phyloP scores from a whole-genome alignment of 2,329 filamentous ascomycete genomes.

The Diaporthe destruens region DNA sequence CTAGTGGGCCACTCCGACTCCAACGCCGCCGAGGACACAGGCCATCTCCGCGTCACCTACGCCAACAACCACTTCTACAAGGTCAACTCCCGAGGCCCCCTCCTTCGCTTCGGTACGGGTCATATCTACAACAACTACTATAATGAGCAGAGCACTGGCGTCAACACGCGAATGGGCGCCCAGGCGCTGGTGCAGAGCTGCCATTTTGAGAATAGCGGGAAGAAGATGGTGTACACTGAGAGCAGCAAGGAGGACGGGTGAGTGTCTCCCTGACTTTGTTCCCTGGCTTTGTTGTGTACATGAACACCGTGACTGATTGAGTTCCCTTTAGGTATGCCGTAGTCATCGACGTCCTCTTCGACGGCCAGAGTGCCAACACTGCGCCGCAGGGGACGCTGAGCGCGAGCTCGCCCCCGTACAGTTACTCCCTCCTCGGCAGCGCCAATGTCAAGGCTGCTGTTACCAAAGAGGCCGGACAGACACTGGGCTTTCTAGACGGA shows the following conservation, averaged over 20 bases:
- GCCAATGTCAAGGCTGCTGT: constrained; percentile 19
- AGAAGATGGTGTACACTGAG: constrained; percentile 21
- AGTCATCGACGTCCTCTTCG: constrained; percentile 14
- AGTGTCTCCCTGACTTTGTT: background rate
- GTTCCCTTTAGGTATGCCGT: constrained; percentile 5
- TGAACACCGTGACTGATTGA: background rate
- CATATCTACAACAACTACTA: constrained; percentile 63
- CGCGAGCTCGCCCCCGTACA: constrained; percentile 19
- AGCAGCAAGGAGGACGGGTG: constrained; percentile 12
- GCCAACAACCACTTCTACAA: constrained; percentile 64
- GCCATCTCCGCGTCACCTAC: constrained; percentile 62
- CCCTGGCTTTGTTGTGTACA: too few species aligned
- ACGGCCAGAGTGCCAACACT: constrained; percentile 14
- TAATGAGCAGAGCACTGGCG: constrained; percentile 47
- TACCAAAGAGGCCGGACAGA: constrained; percentile 12
- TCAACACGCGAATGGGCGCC: constrained; percentile 36
- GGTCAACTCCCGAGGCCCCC: constrained; percentile 59
- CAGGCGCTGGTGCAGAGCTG: constrained; percentile 37
- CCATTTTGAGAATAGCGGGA: constrained; percentile 27
- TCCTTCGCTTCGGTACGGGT: constrained; percentile 62
- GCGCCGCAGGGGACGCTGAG: constrained; percentile 16
- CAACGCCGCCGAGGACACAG: constrained; percentile 58
- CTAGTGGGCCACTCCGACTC: constrained; percentile 72
- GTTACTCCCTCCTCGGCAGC: background rate
- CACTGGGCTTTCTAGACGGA: background rate